Base-by-base conservation (phyloP, 2,329 filamentous ascomycete species). In the Penicillium griseofulvum region DNA sequence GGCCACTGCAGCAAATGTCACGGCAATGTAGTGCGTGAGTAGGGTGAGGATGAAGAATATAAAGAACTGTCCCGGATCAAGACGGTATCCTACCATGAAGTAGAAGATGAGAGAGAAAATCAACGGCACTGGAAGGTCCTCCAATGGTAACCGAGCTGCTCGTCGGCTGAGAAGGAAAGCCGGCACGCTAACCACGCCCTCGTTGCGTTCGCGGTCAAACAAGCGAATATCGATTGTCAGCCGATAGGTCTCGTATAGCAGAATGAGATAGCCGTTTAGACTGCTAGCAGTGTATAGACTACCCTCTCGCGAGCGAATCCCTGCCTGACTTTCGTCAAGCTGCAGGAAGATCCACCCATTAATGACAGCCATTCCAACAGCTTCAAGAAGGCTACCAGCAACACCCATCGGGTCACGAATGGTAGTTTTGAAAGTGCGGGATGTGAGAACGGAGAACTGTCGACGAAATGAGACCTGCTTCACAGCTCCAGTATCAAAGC, bases 391-490 rank as follows among this genome's bases (percentile, higher is more conserved):
- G 52, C 86, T 87, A 0, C 87, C 87, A 14, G 83, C 77, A 78
- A 91, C 86, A 3, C 89, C 89, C 74, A 91, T 83, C 0, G 89
- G 88, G 64, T 93, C 89, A n/a, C 89, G 81, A 53, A 87, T 83
- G 0, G 89, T 91, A 2, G 87, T 86, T 48, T 85, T 85, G 65
- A 90, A 81, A 0, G 87, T 89, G 12, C 89, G 81, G 28, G 83
- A 78, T 0, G 88, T 90, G 19, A 91, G 73, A 2, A 91, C 87
- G 2, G 72, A 73, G 5, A 87, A 73, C 64, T 91, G 88, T 41
- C 85, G 83, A 19, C 78, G 58, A 56, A 90, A 84, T 0, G 81
- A 78, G 0, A 85, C 84, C 48, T 81, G 80, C 26, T 74, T 77
- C 29, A 49, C 54, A 9, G 55, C 43, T 12, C 56, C 45, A 5